phyloP scores from a whole-genome alignment of 2,329 filamentous ascomycete genomes.

The Dactylellina parvicollis region DNA sequence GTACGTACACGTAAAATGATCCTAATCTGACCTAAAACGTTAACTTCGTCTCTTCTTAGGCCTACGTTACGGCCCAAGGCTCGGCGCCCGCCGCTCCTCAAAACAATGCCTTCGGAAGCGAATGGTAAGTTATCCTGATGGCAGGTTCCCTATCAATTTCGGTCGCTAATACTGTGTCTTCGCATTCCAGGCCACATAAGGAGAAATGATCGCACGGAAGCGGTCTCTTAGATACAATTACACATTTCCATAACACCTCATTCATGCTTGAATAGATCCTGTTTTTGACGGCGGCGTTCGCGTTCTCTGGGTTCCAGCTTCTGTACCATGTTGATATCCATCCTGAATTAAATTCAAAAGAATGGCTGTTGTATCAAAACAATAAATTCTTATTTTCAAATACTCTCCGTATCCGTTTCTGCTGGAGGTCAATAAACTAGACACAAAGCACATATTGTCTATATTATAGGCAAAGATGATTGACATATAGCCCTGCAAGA shows the following conservation, averaged over 20 bases:
- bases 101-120: constrained; percentile 67
- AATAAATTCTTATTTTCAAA: no score
- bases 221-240: not conserved
- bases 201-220: not conserved
- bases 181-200: not conserved
- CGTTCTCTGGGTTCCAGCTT: not conserved
- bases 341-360: not conserved
- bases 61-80: constrained; percentile 78
- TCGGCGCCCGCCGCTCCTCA: constrained; percentile 67
- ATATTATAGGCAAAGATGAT: no score
- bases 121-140: constrained; percentile 7
- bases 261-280: not conserved
- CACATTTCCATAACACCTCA: not conserved
- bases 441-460: no score
- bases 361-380: not conserved
- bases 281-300: not conserved
- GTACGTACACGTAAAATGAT: constrained; percentile 58
- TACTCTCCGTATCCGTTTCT: no score
- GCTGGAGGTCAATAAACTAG: no score
- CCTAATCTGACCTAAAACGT: not conserved
- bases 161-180: not conserved
- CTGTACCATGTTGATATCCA: not conserved
- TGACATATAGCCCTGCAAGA: no score
- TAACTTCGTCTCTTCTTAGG: constrained; percentile 61
- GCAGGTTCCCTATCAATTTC: not conserved